Conservation (phyloP, 768 basidiomycete species). For the Cubamyces lactineus region DNA sequence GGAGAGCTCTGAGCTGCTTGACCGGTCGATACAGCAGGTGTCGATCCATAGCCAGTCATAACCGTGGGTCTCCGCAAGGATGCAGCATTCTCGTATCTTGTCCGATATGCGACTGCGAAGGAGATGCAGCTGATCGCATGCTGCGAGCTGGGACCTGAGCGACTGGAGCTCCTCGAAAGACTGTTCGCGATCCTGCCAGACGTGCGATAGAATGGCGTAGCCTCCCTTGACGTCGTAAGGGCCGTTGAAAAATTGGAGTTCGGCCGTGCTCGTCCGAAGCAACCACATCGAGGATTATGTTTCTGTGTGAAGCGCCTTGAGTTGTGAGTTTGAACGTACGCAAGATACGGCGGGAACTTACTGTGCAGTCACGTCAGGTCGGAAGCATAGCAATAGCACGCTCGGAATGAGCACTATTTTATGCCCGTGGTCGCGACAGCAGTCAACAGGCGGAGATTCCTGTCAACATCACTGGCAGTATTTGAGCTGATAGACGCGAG, state of each 20-base stretch:
- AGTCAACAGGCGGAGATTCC: too few relatives aligned
- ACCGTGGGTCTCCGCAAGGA: conserved; percentile 17
- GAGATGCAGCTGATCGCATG: not conserved
- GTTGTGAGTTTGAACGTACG: too few relatives aligned
- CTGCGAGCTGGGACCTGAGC: not conserved
- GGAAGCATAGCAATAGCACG: too few relatives aligned
- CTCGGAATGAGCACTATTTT: too few relatives aligned
- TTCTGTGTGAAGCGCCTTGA: not conserved
- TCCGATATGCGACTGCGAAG: conserved; percentile 1
- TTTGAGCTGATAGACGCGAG: too few relatives aligned
- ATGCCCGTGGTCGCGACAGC: too few relatives aligned
- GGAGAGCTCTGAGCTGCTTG: conserved; percentile 20
- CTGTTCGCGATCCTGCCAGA: conserved; percentile 19
- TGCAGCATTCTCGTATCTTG: conserved; percentile 20
- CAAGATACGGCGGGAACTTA: too few relatives aligned
- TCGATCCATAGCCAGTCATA: conserved; percentile 24
- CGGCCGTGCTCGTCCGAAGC: conserved; percentile 7
- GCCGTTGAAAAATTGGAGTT: conserved; percentile 17
- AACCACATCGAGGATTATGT: conserved; percentile 6
- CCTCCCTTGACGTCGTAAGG: conserved; percentile 19
- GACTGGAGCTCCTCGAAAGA: conserved; percentile 18
- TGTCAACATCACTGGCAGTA: too few relatives aligned
- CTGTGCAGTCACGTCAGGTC: too few relatives aligned
- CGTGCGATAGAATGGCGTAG: conserved; percentile 23
- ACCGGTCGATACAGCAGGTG: conserved; percentile 21